Base-by-base conservation (phyloP, 108 stramenopile species). In the Cyclostephanos invisitatus region DNA sequence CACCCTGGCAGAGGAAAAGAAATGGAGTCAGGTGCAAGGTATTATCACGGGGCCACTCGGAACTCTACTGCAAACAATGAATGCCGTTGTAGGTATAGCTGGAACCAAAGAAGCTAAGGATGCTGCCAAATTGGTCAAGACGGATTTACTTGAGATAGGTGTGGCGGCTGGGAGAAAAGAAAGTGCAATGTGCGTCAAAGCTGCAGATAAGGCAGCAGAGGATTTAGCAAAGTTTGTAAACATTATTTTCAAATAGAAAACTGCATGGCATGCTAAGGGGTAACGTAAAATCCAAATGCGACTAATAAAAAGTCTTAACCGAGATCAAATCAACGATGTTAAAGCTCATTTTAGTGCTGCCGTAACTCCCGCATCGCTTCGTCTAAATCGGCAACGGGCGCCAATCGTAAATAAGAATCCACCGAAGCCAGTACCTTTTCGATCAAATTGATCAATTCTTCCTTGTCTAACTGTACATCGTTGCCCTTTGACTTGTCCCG, bases 21-120 rank as follows among this genome's bases (percentile, higher is more conserved):
- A 89, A 74, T 89, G 90, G 90, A 72, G 66, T 37, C 75, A 87
- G 68, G 78, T 91, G 17, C 85, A 85, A 60, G 85, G 86, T 15
- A 70, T 86, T 0, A 68, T 91, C 40, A 88, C 86, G 9, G 90
- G 87, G n/a, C 86, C 90, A 7, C 59, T 91, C 58, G 90, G 87
- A 9, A 90, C 87, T 0, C 40, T 90, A 32, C 53, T 78, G 14
- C 72, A 81, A 73, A 90, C 85, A 5, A 73, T 90, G 77, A 90
- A 85, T 64, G 46, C 29, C 44, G 25, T 81, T 64, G 70, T 75
- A 56, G 55, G 59, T 70, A 21, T 47, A 36, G 44, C 50, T 17
- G 64, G 73, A 57, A 67, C 57, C 1, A 78, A 81, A 68, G 81
- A 82, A 54, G 81, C 78, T 9, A 80, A 67, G 46, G 64, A 71